Evolutionary conservation across 371 early-diverging fungal genomes (phyloP).

Genomic region (Saksenaea vasiformis): DNA sequence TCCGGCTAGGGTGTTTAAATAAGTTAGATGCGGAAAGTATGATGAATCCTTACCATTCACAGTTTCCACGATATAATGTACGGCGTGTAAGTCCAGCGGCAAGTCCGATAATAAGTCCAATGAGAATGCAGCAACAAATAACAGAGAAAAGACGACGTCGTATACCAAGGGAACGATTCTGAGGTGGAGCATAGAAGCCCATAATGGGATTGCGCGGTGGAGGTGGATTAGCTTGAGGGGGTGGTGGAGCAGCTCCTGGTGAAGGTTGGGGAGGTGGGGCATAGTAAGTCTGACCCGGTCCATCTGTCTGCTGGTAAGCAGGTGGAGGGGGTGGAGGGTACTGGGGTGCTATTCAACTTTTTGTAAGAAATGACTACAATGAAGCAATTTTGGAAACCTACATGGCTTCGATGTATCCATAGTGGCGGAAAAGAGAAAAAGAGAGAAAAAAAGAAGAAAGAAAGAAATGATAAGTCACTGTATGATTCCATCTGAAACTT

Average conservation of each 20-base stretch:
- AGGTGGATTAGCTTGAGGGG: slow-evolving; percentile 3
- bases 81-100: slow-evolving; percentile 33
- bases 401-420: neutral
- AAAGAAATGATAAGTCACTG: neutral
- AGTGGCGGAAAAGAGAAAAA: neutral
- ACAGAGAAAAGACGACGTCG: slow-evolving; percentile 29
- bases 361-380: neutral
- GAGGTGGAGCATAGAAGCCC: slow-evolving; percentile 32
- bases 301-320: slow-evolving; percentile 13
- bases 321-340: slow-evolving; percentile 20
- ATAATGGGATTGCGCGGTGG: slow-evolving; percentile 21
- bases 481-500: slow-evolving; percentile 3
- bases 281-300: slow-evolving; percentile 27
- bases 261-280: slow-evolving; percentile 26
- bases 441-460: neutral
- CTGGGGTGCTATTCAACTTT: neutral
- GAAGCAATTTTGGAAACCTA: neutral
- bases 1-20: neutral
- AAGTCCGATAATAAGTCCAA: slow-evolving; percentile 33
- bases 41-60: slow-evolving; percentile 26
- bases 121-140: slow-evolving; percentile 33
- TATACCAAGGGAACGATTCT: slow-evolving; percentile 28
- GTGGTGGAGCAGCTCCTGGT: slow-evolving; percentile 15
- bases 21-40: neutral
- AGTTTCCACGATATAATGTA: slow-evolving; percentile 3